phyloP scores from a whole-genome alignment of 2,329 filamentous ascomycete genomes.

The Fusarium sp. region DNA sequence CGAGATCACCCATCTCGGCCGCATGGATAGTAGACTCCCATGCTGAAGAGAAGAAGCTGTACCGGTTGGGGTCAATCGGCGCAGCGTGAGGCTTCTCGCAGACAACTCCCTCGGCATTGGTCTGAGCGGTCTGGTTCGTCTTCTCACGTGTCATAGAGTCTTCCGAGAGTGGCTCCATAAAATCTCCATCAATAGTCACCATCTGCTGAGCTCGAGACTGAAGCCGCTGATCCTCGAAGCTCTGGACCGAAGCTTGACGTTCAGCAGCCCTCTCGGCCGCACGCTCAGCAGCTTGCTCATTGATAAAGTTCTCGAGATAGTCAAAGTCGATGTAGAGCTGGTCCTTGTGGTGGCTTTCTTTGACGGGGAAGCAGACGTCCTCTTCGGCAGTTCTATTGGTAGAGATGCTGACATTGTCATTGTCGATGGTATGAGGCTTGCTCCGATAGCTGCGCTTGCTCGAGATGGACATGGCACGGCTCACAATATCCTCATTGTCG shows the following conservation, averaged over 20 bases:
- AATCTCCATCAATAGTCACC: constrained; percentile 67
- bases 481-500: constrained; percentile 63
- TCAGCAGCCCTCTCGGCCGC: constrained; percentile 60
- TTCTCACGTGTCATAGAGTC: constrained; percentile 63
- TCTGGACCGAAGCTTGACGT: constrained; percentile 59
- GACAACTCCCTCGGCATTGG: constrained; percentile 41
- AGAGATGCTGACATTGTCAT: constrained; percentile 71
- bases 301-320: constrained; percentile 91
- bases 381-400: constrained; percentile 82
- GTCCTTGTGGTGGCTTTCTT: constrained; percentile 73
- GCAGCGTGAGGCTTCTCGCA: constrained; percentile 53
- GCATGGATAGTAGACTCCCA: constrained; percentile 95
- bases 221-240: constrained; percentile 51
- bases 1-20: constrained; percentile 85
- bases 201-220: constrained; percentile 51
- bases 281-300: constrained; percentile 61
- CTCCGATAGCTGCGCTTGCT: constrained; percentile 72
- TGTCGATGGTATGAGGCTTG: constrained; percentile 70
- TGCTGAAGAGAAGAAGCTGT: constrained; percentile 97
- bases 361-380: constrained; percentile 89
- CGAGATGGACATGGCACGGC: constrained; percentile 77
- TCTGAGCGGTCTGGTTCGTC: constrained; percentile 46
- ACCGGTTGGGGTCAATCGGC: constrained; percentile 77
- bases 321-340: constrained; percentile 92
- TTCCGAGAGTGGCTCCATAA: constrained; percentile 65